Evolutionary conservation across 192 early-diverging fungal species (phyloP), one percentile per base, ranked within the genome.

Genomic region (Linnemannia hyalina): DNA sequence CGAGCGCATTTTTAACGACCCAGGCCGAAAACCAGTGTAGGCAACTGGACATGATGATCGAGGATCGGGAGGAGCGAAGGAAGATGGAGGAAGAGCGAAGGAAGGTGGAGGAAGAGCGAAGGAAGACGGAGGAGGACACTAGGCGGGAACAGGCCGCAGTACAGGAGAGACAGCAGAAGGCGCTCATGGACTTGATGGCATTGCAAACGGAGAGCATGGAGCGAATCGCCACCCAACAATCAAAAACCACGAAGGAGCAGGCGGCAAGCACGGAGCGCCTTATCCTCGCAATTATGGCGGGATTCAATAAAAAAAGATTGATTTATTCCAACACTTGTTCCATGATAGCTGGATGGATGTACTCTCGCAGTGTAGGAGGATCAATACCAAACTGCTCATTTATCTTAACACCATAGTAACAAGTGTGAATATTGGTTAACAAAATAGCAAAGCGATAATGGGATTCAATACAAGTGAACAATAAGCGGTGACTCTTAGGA

Each of bases 361-460:
- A 73, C 44, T 73, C 42, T 42, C n/a, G 41, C 26, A 49, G 23
- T 26, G 41, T 29, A 73, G 20, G 71, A 44, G 41, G 18, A 73
- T 73, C 10, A n/a, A 49, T 18, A 47, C 44, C 44, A 47, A 73
- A 73, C 44, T 9, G n/a, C 7, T 73, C 71, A 10, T 47, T 46
- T 42, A 32, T 49, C 26, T 73, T 26, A 46, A 36, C 42, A 73
- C 71, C 71, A 73, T 73, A 47, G 71, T 42, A 73, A 73, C 41
- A 49, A 73, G 44, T 73, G 42, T 73, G 71, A 73, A 73, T 73
- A 6, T 73, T 44, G 6, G 71, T 73, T 42, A 73, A n/a, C 23
- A 73, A 47, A 41, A 73, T n/a, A 47, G 71, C 20, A 73, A 73
- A 73, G 13, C 41, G 35, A 42, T 71, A 71, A 40, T 71, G 70